Base-by-base conservation (phyloP, 2,329 filamentous ascomycete genomes). In the Sporothrix luriei region DNA sequence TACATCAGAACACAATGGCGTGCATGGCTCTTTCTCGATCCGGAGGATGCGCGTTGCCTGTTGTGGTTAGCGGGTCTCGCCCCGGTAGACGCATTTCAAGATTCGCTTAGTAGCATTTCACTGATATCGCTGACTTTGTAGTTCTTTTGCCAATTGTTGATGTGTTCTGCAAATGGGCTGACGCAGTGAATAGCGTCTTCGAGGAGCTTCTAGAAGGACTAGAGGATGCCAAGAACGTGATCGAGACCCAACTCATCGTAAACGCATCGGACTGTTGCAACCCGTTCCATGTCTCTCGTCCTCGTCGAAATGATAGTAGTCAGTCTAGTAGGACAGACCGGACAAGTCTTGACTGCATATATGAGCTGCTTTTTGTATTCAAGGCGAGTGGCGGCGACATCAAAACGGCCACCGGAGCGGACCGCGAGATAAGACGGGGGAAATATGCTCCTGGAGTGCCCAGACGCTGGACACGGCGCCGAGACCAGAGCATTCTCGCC, bases 11-110 rank as follows among this genome's bases (percentile, higher is more conserved):
- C n/a, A 29, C 14, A 24, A 65, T 57, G 68, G 61, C 40, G 59
- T 66, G 61, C 51, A 66, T 46, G 38, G 38, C 57, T 62, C n/a
- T 62, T 46, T 2, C 54, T 29, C 59, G 68, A 69, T 69, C 68
- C 24, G 59, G 57, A 57, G 67, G 57, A 26, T 21, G 24, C 16
- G 26, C 26, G 43, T 48, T 40, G 24, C 65, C 54, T 21, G 21
- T 29, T 57, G 13, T 11, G 62, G 62, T 43, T 52, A 52, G 62
- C 7, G 5, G n/a, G 38, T 62, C 38, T 62, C 38, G 55, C 55
- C 38, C n/a, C 57, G 21, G 10, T 62, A 46, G 0, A 46, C 46
- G 57, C 16, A 62, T 46, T 46, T 62, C 7, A 19, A 19, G 19
- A 10, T 6, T 26, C 57, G 57, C 4, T 16, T 62, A 62, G 16